phyloP scores from a whole-genome alignment of 495 filamentous ascomycete genomes.

The Corynascus novoguineensis region DNA sequence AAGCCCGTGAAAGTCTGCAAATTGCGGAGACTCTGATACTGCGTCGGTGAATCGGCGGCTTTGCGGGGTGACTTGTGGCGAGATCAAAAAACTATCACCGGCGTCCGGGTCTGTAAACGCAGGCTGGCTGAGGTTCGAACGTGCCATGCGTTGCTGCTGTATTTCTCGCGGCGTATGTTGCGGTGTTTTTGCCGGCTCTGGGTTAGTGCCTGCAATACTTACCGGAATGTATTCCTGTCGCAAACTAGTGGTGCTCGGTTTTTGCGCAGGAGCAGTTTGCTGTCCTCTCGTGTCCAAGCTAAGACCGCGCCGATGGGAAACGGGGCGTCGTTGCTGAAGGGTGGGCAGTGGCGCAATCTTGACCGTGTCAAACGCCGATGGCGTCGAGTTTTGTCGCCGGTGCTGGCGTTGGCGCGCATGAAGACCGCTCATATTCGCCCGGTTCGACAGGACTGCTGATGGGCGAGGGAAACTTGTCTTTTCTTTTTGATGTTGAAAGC shows the following conservation, averaged over 20 bases:
- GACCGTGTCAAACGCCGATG: conserved; percentile 62
- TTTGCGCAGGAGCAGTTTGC: conserved; percentile 39
- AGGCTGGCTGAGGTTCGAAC: conserved; percentile 50
- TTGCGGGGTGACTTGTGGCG: conserved; percentile 44
- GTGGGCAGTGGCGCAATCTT: conserved; percentile 58
- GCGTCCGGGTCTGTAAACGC: conserved; percentile 18
- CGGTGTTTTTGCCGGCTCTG: conserved; percentile 50
- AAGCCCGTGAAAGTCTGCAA: conserved; percentile 29
- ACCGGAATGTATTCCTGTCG: conserved; percentile 50
- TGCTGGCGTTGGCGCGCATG: conserved; percentile 69
- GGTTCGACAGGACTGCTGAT: conserved; percentile 73
- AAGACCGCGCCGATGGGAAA: conserved; percentile 68
- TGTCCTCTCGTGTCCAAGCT: conserved; percentile 67
- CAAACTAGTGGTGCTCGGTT: conserved; percentile 28
- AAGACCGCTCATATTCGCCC: conserved; percentile 50
- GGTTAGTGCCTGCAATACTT: conserved; percentile 56
- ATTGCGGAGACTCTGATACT: conserved; percentile 24
- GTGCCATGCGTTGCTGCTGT: conserved; percentile 66
- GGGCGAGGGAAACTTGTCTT: conserved; percentile 40
- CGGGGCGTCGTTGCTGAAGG: conserved; percentile 41
- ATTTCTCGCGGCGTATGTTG: conserved; percentile 64
- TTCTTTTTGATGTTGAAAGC: conserved; percentile 42
- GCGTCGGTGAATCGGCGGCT: conserved; percentile 40
- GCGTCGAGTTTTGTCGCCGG: conserved; percentile 84
- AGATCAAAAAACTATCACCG: conserved; percentile 41